Conservation (phyloP, 257 asterid species). For the Fraxinus americana region DNA sequence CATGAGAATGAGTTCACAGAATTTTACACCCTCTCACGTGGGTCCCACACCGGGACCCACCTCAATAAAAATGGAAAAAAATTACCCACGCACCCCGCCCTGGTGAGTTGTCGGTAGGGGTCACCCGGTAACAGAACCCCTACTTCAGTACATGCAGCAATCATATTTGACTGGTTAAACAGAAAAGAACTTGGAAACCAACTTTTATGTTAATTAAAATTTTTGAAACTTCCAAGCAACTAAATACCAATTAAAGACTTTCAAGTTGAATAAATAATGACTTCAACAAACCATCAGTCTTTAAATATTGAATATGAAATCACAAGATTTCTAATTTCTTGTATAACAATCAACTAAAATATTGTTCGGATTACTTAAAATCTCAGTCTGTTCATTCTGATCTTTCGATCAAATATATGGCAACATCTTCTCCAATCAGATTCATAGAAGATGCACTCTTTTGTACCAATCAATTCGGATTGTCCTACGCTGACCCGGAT, state of each 20-base stretch:
- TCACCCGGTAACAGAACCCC: no score
- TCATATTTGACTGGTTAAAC: constrained; percentile 5
- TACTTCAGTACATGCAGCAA: no score
- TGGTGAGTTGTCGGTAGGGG: no score
- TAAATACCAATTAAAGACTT: constrained; percentile 17
- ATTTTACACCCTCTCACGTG: no score
- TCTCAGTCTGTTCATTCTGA: constrained; percentile 10
- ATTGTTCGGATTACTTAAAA: constrained; percentile 18
- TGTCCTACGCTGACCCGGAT: constrained; percentile 61
- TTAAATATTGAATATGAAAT: constrained; percentile 5
- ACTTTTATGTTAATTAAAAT: background rate
- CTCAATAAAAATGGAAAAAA: no score
- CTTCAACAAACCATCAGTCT: constrained; percentile 24
- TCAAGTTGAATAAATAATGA: constrained; percentile 22
- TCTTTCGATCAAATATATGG: constrained; percentile 13
- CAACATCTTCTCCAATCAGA: constrained; percentile 35
- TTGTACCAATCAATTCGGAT: constrained; percentile 41
- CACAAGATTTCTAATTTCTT: background rate
- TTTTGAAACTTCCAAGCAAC: constrained; percentile 27
- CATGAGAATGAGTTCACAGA: no score
- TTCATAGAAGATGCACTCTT: constrained; percentile 65
- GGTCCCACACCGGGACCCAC: no score
- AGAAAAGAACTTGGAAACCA: background rate
- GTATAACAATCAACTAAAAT: constrained; percentile 18
- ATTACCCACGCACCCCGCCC: no score